Conservation (phyloP, 148 eudicot species). For the Camellia japonica region DNA sequence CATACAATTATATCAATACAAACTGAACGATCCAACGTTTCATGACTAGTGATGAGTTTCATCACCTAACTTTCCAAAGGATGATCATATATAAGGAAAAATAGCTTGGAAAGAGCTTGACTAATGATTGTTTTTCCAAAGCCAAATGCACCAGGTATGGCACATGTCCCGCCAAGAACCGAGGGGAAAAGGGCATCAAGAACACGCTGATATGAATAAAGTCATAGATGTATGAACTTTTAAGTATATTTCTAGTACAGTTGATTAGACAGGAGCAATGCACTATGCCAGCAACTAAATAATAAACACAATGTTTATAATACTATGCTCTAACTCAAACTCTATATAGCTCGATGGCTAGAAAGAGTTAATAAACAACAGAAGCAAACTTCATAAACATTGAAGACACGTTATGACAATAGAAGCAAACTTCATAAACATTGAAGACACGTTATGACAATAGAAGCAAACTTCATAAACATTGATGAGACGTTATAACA, state of each 20-base stretch:
- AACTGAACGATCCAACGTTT: constrained; percentile 4
- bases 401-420: background rate
- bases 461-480: background rate
- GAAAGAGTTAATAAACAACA: background rate
- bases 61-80: background rate
- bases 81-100: constrained; percentile 10
- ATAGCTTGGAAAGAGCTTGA: constrained; percentile 98
- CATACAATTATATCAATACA: constrained; percentile 20
- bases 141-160: constrained; percentile 99
- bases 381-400: too few species aligned
- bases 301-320: background rate
- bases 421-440: too few species aligned
- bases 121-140: constrained; percentile 99
- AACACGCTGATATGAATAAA: constrained; percentile 61
- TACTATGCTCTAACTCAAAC: background rate
- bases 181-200: constrained; percentile 99
- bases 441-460: too few species aligned
- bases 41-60: background rate
- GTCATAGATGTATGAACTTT: background rate
- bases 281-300: background rate
- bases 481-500: background rate
- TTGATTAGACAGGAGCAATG: background rate
- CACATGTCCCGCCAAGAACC: constrained; percentile 99
- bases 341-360: background rate
- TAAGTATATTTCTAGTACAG: background rate